Evolutionary conservation across 305 asterid species (phyloP).

Genomic region (Fraxinus ornus): DNA sequence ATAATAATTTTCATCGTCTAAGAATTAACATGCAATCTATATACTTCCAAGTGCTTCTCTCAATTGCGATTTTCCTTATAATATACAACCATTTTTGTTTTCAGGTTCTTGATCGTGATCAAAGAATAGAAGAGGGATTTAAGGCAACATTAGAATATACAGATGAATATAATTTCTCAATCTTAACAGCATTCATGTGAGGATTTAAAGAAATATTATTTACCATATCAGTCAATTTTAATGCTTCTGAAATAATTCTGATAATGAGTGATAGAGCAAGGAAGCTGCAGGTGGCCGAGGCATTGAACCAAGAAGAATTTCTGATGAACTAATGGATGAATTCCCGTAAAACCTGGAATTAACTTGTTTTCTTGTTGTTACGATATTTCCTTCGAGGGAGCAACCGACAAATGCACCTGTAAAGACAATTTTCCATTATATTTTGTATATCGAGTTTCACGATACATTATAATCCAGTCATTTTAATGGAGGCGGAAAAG

Average conservation of each 20-base stretch:
- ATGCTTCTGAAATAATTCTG: constrained; percentile 29
- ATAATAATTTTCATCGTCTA: background rate
- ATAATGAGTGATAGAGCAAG: constrained; percentile 31
- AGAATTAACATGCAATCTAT: background rate
- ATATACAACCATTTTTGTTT: background rate
- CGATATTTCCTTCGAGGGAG: constrained; percentile 42
- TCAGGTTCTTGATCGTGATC: background rate
- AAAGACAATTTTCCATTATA: background rate
- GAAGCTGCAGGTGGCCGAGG: constrained; percentile 48
- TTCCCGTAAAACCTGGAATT: constrained; percentile 41
- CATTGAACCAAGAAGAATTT: constrained; percentile 39
- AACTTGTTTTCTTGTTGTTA: constrained; percentile 33
- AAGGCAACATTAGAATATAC: constrained; percentile 15
- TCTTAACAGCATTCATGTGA: background rate
- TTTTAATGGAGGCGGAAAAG: too few species aligned
- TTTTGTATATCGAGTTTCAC: background rate
- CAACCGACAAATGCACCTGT: constrained; percentile 49
- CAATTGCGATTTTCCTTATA: background rate
- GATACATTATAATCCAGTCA: background rate
- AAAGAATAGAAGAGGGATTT: constrained; percentile 21
- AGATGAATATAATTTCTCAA: background rate
- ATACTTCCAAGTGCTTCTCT: background rate
- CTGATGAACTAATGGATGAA: constrained; percentile 30
- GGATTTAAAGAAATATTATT: background rate
- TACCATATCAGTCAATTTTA: constrained; percentile 4